Base-by-base conservation (phyloP, 225 moss, liverwort and hornwort genomes). In the Rhytidiadelphus loreus region DNA sequence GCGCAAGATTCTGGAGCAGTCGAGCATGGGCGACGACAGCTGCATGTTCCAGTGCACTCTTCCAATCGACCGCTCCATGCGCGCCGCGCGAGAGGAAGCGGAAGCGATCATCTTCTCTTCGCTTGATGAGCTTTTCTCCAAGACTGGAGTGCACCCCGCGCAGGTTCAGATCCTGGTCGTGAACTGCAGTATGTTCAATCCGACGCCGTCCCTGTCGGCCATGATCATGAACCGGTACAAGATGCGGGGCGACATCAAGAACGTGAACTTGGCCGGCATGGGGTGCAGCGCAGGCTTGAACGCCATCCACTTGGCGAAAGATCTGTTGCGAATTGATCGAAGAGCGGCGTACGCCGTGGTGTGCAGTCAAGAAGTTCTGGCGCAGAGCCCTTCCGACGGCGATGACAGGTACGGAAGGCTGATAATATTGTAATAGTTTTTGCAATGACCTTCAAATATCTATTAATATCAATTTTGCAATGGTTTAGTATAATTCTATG, bases 201-300 rank as follows among this genome's bases (percentile, higher is more conserved):
- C 94, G 22, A 94, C 94, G 9, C 94, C 94, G 7, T 92, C 92
- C 2, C 86, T 94, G 7, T 94, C 94, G 3, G 94, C 94, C 55
- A 94, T 92, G 94, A 81, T 94, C 22, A 90, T 92, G 55, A 94
- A 94, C 90, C 89, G 92, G 35, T 94, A 94, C 86, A 91, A 94
- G 84, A 92, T 94, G 94, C 94, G 94, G 5, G 87, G 90, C 12
- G 94, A 94, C 24, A 81, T 94, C 39, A 89, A 90, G 43, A 94
- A 91, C 16, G 41, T 94, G 10, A 94, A 70, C 35, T 46, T 94
- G 12, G 91, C 90, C 7, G 94, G 94, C 13, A 94, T 94, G 94
- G 94, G 94, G 11, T 94, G 94, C 88, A 94, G 94, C 66, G 94
- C 94, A 3, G 92, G 94, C 1, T 18, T 94, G 86, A 94, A 92